Base-by-base conservation (phyloP, 2,329 filamentous ascomycete species). In the Clarireedia monteithiana region DNA sequence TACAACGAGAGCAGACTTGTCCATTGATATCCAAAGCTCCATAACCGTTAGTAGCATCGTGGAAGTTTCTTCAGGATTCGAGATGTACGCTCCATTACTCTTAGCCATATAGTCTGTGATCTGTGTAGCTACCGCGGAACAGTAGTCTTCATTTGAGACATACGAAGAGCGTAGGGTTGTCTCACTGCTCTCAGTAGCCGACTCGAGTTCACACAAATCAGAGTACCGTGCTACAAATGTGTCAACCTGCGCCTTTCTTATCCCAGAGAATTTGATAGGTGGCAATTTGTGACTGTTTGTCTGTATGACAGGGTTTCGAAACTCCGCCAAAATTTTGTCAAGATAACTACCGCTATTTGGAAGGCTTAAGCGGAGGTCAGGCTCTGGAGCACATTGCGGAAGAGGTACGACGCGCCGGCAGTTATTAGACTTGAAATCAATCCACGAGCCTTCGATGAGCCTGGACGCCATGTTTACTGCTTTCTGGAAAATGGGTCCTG, bases 1-100 rank as follows among this genome's bases (percentile, higher is more conserved):
- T 0, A 60, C 55, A 0, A 45, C 6, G 0, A 72, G 68, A 0
- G 77, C 76, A 17, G 62, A 66, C 7, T 69, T 62, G 58, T 88
- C 85, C 65, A 86, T 73, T 0, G 64, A 61, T 2, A 78, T 64
- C 84, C 84, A 89, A 0, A 84, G 60, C 50, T 81, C 77, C 63
- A 86, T 75, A 0, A 82, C 44, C 4, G 69, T 74, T 1, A 88
- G 70, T 0, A 86, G 64, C 63, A 79, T 74, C 0, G 68, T 55
- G 23, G 81, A 82, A 58, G 74, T 76, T 23, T 77, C 73, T 51
- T 79, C 77, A 0, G 75, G 70, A 53, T 78, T 73, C 3, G 61
- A 57, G 0, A 72, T 61, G 57, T 80, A 82, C 0, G 68, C 62
- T 0, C 68, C 59, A 0, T 63, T 57, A 0, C 73, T 69, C 4